Base-by-base conservation (phyloP, 345 rosid species). In the Erodium maritimum region DNA sequence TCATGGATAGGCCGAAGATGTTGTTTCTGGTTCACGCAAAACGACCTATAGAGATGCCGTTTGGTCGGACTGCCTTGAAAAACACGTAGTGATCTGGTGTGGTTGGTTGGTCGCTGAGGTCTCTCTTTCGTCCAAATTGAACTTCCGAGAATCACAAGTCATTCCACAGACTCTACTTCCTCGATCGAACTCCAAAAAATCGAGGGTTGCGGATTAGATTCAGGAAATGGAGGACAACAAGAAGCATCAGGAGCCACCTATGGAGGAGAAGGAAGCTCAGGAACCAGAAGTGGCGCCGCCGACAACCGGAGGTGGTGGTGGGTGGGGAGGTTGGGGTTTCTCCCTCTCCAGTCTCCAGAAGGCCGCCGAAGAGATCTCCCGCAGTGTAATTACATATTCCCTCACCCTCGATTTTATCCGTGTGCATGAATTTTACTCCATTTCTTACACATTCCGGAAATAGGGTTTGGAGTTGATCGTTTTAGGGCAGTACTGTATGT, bases 321-420 rank as follows among this genome's bases (percentile, higher is more conserved):
- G 94, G 33, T 83, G 98, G 73, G 90, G 96, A 53, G 93, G 97
- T 3, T 89, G 99, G 97, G 95, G 95, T 9, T 84, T 88, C 66
- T 82, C 94, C 29, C 65, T 93, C 20, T 79, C 97, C 22, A 97
- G 87, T 82, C 88, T 93, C 68, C 99, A 93, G 65, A 89, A 93
- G 70, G 96, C 91, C 17, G 75, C 95, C 0, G 90, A 85, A 70
- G 99, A 89, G 80, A 82, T 93, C 59, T 80, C 96, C 62, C 99
- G 97, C 74, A 87, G 81, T 79, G 99, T 89, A 76, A 50, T 62
- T 55, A 34, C 55, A 18, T 18, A 18, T 56, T 61, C 42, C 37
- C 52, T 19, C 19, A 10, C 12, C 19, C 1, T 50, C 17, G 16
- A 14, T n/a, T 57, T 57, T 13, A 13, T 57, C 13, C 4, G 51